Evolutionary conservation across 495 filamentous ascomycete genomes (phyloP), one percentile per base, ranked within the genome.

Genomic region (Podospora comata): DNA sequence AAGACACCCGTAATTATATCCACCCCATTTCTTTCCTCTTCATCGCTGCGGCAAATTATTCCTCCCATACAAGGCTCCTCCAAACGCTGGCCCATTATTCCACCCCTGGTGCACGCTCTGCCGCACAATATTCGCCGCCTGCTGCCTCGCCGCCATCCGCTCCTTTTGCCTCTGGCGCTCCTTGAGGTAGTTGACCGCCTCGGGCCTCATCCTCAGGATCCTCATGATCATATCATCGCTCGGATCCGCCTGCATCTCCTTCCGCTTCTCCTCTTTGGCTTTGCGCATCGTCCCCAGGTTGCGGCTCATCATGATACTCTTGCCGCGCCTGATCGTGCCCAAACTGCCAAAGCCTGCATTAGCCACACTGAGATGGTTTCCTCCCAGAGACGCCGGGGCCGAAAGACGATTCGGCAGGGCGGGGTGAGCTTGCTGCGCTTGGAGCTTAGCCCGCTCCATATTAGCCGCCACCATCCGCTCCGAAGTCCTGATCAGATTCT

Each of bases 191-290:
- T 85, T 81, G 55, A 88, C 87, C n/a, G 95, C 96, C 82, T 98
- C 95, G 18, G 94, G 93, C 61, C 95, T 84, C 95, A 99, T 99
- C 61, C 95, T 87, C 71, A 99, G 78, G 69, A 99, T 98, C 16
- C 95, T 86, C 54, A 99, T 79, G 69, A 99, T 98, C 91, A 98
- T 97, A 76, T 99, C 95, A 76, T 99, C 95, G 76, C 90, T 97
- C 7, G 96, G 94, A 71, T 98, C 96, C 3, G 96, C 94, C 77
- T 99, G 95, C 15, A 92, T 92, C 75, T 97, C 94, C 69, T 91
- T 92, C 64, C 95, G 85, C 79, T 97, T 97, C 78, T 97, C 94
- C 76, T 95, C 92, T 74, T 99, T 99, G 58, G 90, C 92, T 74
- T 94, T 92, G 73, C 85, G 88, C 93, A 99, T 98, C 13, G 96